Evolutionary conservation across 2,329 filamentous ascomycete genomes (phyloP).

Genomic region (Aspergillus carbonarius): DNA sequence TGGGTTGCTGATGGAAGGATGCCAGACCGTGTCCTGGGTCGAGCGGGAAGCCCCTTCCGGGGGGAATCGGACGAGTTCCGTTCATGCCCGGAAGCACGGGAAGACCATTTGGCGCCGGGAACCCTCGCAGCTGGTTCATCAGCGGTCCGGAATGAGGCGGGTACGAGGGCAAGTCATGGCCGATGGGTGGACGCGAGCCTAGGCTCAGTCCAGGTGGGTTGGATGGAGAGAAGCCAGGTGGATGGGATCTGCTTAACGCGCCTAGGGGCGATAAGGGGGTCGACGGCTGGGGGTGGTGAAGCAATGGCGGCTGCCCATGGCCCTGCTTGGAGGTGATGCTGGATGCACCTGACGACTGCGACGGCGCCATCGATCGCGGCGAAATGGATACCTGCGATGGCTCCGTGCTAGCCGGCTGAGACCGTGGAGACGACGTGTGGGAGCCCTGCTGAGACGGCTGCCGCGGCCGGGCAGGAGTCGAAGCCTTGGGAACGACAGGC

Average conservation of each 20-base stretch:
- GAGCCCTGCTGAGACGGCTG: slow-evolving; percentile 78
- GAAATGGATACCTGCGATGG: slow-evolving; percentile 65
- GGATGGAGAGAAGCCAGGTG: slow-evolving; percentile 52
- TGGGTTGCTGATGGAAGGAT: slow-evolving; percentile 48
- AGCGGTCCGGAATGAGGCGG: slow-evolving; percentile 53
- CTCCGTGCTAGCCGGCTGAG: slow-evolving; percentile 47
- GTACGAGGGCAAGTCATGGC: slow-evolving; percentile 57
- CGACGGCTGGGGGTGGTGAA: slow-evolving; percentile 59
- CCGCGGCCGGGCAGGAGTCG: slow-evolving; percentile 73
- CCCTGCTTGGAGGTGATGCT: slow-evolving; percentile 64
- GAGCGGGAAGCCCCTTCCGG: slow-evolving; percentile 55
- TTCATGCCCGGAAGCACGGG: slow-evolving; percentile 61
- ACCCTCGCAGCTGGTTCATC: slow-evolving; percentile 56
- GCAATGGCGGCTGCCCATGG: slow-evolving; percentile 49
- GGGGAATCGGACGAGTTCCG: slow-evolving; percentile 59
- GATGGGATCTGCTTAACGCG: slow-evolving; percentile 59
- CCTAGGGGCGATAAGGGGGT: slow-evolving; percentile 65
- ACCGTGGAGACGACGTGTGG: slow-evolving; percentile 64
- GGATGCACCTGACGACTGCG: slow-evolving; percentile 64
- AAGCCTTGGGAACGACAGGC: slow-evolving; percentile 77
- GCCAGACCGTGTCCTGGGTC: slow-evolving; percentile 45
- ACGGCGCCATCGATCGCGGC: slow-evolving; percentile 61
- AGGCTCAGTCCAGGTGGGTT: slow-evolving; percentile 57
- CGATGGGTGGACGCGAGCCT: slow-evolving; percentile 52
- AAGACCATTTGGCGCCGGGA: slow-evolving; percentile 51